phyloP scores from a whole-genome alignment of 2,329 filamentous ascomycete genomes.

The Aspergillus fructus region DNA sequence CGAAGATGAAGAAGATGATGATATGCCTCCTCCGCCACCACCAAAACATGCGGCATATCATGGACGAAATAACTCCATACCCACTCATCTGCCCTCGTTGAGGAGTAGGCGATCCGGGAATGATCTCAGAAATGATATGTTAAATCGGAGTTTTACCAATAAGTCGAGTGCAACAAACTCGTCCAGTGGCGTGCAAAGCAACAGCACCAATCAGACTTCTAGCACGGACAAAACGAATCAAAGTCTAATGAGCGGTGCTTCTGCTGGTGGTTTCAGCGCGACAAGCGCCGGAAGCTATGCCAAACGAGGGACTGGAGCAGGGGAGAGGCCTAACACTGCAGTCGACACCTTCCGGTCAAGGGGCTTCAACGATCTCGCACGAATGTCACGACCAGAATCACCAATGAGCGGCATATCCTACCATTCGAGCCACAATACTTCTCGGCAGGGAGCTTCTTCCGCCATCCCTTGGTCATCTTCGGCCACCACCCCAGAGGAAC shows the following conservation, averaged over 20 bases:
- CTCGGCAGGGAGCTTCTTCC: conserved; percentile 59
- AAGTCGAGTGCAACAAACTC: conserved; percentile 82
- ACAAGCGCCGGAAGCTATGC: conserved; percentile 94
- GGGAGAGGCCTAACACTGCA: conserved; percentile 47
- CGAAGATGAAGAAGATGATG: not conserved
- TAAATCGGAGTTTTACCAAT: conserved; percentile 80
- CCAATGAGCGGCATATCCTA: conserved; percentile 78
- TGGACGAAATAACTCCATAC: conserved; percentile 44
- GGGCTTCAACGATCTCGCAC: conserved; percentile 39
- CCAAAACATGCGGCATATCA: conserved; percentile 53
- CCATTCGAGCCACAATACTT: conserved; percentile 77
- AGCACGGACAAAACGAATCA: conserved; percentile 76
- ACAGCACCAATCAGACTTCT: conserved; percentile 61
- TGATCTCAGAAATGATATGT: conserved; percentile 67
- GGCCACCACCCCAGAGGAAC: conserved; percentile 56
- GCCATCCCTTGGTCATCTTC: conserved; percentile 58
- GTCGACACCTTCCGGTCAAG: conserved; percentile 40
- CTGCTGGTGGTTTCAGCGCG: conserved; percentile 86
- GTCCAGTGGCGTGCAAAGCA: conserved; percentile 70
- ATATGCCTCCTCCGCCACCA: conserved; percentile 57
- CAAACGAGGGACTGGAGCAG: conserved; percentile 59
- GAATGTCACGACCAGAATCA: conserved; percentile 48
- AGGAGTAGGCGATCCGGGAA: conserved; percentile 58
- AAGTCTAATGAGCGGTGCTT: conserved; percentile 91
- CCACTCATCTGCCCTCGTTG: conserved; percentile 37